A percentile compares a stretch with the other conserved stretches of the same genome.
phyloP scores from a whole-genome alignment of 768 basidiomycete genomes.

The Chlorophyllum brunneum region DNA sequence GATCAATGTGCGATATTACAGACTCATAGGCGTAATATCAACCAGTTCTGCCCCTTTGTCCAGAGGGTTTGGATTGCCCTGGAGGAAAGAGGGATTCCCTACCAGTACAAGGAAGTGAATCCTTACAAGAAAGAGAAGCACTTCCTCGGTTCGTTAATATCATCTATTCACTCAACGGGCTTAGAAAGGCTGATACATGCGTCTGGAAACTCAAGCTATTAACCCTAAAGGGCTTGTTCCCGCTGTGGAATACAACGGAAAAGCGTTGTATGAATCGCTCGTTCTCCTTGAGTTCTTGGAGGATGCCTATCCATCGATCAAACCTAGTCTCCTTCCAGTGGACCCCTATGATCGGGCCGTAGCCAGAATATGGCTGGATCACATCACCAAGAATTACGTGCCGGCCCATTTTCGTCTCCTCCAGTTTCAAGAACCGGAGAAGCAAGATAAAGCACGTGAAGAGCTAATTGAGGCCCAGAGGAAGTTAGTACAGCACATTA shows the following conservation, averaged over 20 bases:
- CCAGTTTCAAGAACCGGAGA: slow-evolving; percentile 32
- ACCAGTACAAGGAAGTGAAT: slow-evolving; percentile 65
- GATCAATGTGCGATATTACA: neutral
- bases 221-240: slow-evolving; percentile 74
- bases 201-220: slow-evolving; percentile 33
- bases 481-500: slow-evolving; percentile 28
- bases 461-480: slow-evolving; percentile 26
- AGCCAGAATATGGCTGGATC: slow-evolving; percentile 55
- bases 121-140: slow-evolving; percentile 66
- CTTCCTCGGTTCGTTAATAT: slow-evolving; percentile 37
- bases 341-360: slow-evolving; percentile 50
- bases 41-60: slow-evolving; percentile 55
- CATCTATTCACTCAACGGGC: neutral
- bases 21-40: neutral
- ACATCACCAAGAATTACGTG: slow-evolving; percentile 47
- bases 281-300: slow-evolving; percentile 66
- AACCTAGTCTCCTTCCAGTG: slow-evolving; percentile 45
- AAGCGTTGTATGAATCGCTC: slow-evolving; percentile 61
- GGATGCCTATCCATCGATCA: slow-evolving; percentile 46
- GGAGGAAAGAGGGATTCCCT: slow-evolving; percentile 63
- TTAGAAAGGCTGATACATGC: neutral
- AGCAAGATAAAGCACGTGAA: slow-evolving; percentile 23
- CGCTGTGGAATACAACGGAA: slow-evolving; percentile 44
- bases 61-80: slow-evolving; percentile 64
- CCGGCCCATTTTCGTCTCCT: slow-evolving; percentile 50